A percentile compares a stretch with the other conserved stretches of the same genome.
Conservation (phyloP, 176 grass and related monocot species). For the sorghum (Sorghum bicolor) region Sorghum_bicolor_NCBIv3 NC_012876.2:60879001-60879500, state of each 20-base stretch:
- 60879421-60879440: neutral
- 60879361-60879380: slow-evolving; percentile 25
- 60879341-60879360: slow-evolving; percentile 38
- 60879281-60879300: slow-evolving; percentile 48
- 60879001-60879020: neutral
- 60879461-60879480: neutral
- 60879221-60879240: slow-evolving; percentile 26
- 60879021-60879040: neutral
- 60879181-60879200: slow-evolving; percentile 8
- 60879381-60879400: slow-evolving; percentile 27
- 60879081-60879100: neutral
- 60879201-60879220: slow-evolving; percentile 32
- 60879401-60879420: neutral
- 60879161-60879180: neutral
- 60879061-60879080: slow-evolving; percentile 5
- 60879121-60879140: neutral
- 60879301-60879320: slow-evolving; percentile 45
- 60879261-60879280: slow-evolving; percentile 33
- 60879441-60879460: slow-evolving; percentile 6
- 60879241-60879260: slow-evolving; percentile 29
- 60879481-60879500: neutral
- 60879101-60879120: neutral
- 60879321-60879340: slow-evolving; percentile 32
- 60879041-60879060: slow-evolving; percentile 9
- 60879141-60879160: neutral